Conservation (phyloP, 108 stramenopile species). For the Poteriospumella lacustris region DNA sequence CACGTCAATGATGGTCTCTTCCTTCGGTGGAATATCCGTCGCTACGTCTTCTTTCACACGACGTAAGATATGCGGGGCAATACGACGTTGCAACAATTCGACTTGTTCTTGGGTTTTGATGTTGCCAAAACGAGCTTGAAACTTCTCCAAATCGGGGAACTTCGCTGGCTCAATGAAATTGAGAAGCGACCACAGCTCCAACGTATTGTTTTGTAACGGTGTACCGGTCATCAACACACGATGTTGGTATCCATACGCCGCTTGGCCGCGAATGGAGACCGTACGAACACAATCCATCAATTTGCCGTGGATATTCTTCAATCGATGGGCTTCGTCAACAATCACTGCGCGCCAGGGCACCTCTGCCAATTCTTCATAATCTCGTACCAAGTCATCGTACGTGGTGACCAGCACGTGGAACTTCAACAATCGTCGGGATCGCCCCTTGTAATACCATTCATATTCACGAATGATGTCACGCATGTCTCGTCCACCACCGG, state of each 20-base stretch:
- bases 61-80: slow-evolving; percentile 94
- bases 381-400: slow-evolving; percentile 82
- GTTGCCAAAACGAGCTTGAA: slow-evolving; percentile 78
- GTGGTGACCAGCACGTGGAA: slow-evolving; percentile 83
- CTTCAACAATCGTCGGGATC: slow-evolving; percentile 38
- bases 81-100: slow-evolving; percentile 73
- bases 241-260: slow-evolving; percentile 80
- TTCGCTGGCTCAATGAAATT: slow-evolving; percentile 90
- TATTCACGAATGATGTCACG: slow-evolving; percentile 84
- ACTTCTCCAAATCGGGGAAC: slow-evolving; percentile 81
- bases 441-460: slow-evolving; percentile 33
- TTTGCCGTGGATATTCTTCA: slow-evolving; percentile 83
- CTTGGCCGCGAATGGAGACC: slow-evolving; percentile 59
- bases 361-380: slow-evolving; percentile 70
- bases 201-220: slow-evolving; percentile 94
- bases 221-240: slow-evolving; percentile 95
- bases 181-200: slow-evolving; percentile 92
- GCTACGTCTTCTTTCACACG: slow-evolving; percentile 94
- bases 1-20: slow-evolving; percentile 97
- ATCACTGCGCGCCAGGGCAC: slow-evolving; percentile 54
- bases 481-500: slow-evolving; percentile 75
- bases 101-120: slow-evolving; percentile 84
- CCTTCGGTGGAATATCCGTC: slow-evolving; percentile 94
- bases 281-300: slow-evolving; percentile 87
- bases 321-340: slow-evolving; percentile 56